Base-by-base conservation (phyloP, 2,329 filamentous ascomycete species). In the Emmonsia crescens region DNA sequence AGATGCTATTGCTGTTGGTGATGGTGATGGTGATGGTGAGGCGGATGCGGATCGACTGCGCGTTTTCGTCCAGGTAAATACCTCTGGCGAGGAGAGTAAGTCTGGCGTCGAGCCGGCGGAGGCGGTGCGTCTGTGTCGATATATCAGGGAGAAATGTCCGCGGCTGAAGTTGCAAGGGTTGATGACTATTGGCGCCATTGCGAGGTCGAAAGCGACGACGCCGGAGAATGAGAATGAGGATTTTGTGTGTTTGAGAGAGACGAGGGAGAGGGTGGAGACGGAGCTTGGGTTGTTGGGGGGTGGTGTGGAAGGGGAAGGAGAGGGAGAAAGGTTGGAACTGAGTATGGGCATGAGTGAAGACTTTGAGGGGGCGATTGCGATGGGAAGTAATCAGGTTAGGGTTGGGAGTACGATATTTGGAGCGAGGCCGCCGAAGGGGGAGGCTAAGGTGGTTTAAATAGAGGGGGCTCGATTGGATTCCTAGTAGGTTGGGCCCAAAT, bases 331-430 rank as follows among this genome's bases (percentile, higher is more conserved):
- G 64, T 72, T 96, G 68, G 91, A 96, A 79, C 75, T 97, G 75
- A 96, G 92, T 75, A 99, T 99, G 93, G 93, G 93, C 6, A 99
- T 99, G 94, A 96, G 91, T 72, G 86, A 90, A 70, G 94, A 99
- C 75, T 99, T 93, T 74, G 92, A 96, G 78, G 89, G 87, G 8
- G 94, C 94, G 0, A 87, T 97, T 70, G 77, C 75, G 14, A 79
- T 91, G 79, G 94, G 94, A 0, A 96, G 92, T 76, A 82, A 85
- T 68, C 91, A 97, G 80, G 92, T 99, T 5, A 83, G 94, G 62
- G 85, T 99, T 9, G 94, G 94, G 1, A 97, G 91, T 71, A 93
- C 89, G 1, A 96, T 99, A 62, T 99, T 99, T 73, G 94, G 94
- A 1, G 79, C 86, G 71, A 82, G 94, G 70, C 91, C 91, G 19